Evolutionary conservation across 169 alveolate genomes (phyloP).

Genomic region (Neospora caninum): DNA sequence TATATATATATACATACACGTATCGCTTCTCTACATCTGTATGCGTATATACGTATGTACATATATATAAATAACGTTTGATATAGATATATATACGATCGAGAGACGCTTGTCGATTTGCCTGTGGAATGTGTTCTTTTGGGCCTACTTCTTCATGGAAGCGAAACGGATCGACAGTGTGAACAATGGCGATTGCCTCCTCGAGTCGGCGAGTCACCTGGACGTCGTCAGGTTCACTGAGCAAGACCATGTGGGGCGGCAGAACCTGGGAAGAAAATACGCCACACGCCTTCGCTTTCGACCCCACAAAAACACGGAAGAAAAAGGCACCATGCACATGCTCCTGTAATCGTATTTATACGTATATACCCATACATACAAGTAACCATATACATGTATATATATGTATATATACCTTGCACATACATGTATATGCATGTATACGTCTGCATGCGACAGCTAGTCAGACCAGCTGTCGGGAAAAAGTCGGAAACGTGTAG

Average conservation of each 20-base stretch:
- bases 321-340: background rate
- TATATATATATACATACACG: background rate
- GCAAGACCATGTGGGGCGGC: constrained; percentile 54
- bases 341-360: no score
- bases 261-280: constrained; percentile 33
- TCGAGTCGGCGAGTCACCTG: constrained; percentile 2
- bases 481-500: no score
- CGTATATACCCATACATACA: background rate
- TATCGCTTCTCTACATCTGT: background rate
- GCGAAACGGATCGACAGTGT: constrained; percentile 26
- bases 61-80: no score
- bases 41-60: background rate
- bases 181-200: constrained; percentile 34
- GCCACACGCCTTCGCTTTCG: background rate
- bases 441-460: no score
- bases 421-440: background rate
- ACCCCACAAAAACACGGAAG: no score
- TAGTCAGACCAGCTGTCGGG: no score
- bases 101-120: no score
- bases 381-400: background rate
- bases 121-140: no score
- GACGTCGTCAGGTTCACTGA: constrained; percentile 32
- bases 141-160: constrained; percentile 20
- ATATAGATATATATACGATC: no score
- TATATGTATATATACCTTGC: background rate